Conservation (phyloP, 805 yeast species). For the Candida lessepsii region DNA sequence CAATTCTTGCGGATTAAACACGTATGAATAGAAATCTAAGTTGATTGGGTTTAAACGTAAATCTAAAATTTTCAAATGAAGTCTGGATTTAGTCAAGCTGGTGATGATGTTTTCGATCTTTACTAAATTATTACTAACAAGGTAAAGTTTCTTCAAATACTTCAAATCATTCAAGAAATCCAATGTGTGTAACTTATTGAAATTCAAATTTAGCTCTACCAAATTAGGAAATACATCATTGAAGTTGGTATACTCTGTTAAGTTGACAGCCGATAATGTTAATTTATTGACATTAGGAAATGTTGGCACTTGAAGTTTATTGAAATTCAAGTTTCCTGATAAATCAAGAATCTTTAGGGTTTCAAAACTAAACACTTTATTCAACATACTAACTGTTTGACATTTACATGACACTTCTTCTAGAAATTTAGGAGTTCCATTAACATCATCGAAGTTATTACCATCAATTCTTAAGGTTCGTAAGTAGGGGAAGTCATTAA, state of each 20-base stretch:
- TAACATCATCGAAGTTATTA: constrained; percentile 28
- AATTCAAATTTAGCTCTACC: constrained; percentile 48
- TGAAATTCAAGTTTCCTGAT: constrained; percentile 34
- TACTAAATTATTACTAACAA: constrained; percentile 47
- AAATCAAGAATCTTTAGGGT: constrained; percentile 36
- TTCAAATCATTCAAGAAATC: constrained; percentile 30
- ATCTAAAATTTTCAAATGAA: constrained; percentile 40
- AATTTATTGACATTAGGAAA: constrained; percentile 40
- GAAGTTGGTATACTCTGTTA: constrained; percentile 33
- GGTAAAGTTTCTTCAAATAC: constrained; percentile 37
- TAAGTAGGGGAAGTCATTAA: constrained; percentile 35
- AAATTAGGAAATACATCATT: constrained; percentile 45
- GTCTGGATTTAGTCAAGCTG: constrained; percentile 30
- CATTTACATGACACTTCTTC: constrained; percentile 46
- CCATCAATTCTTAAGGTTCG: constrained; percentile 48
- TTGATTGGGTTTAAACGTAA: constrained; percentile 50
- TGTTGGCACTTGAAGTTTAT: constrained; percentile 13
- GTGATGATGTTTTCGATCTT: constrained; percentile 32
- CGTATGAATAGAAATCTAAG: constrained; percentile 49
- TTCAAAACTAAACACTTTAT: constrained; percentile 17
- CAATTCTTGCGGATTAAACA: constrained; percentile 47
- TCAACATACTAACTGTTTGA: constrained; percentile 22
- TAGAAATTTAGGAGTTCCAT: constrained; percentile 30
- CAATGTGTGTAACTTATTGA: constrained; percentile 43
- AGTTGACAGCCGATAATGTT: constrained; percentile 47